Base-by-base conservation (phyloP, 1,284 basidiomycete genomes). In the Moesziomyces globuligerus region DNA sequence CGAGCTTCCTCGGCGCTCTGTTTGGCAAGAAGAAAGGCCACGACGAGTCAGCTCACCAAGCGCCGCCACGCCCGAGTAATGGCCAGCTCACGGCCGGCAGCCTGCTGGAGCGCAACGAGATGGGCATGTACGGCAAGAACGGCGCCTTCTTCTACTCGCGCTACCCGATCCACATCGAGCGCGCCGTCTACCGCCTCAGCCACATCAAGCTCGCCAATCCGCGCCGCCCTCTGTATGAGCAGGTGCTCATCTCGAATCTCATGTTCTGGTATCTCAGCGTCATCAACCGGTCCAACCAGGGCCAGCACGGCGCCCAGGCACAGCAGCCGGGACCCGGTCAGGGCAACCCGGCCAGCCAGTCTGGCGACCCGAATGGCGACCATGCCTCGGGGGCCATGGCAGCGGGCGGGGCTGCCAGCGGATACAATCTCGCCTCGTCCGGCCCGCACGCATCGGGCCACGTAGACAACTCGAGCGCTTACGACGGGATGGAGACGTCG, bases 201-300 rank as follows among this genome's bases (percentile, higher is more conserved):
- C 95, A 99, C 81, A 98, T 98, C 86, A 99, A 99, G 84, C 86
- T 99, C 41, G 95, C 96, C 23, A 98, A 98, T 83, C 94, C 95
- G 10, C 87, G 96, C 49, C 87, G 95, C 40, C 94, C 96, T 18
- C 86, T 99, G 17, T 98, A 96, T 79, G 96, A 99, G 85, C 95
- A 99, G 83, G 95, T 99, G 47, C 85, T 98, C 64, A 98, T 98
- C 83, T 96, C 93, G 78, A 98, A 98, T 83, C 86, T 98, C 74
- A 98, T 98, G 94, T 98, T 98, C 86, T 98, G 95, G 95, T 98
- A 98, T 83, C 87, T 98, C 37, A 92, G 93, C n/a, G 89, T 98
- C 69, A 96, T 98, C 84, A 97, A 98, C 83, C 93, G 86, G 29
- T 82, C 85, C 7, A 76, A 79, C 45, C 84, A 85, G 61, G 82